A percentile compares a stretch with the other conserved stretches of the same genome.
phyloP scores from a whole-genome alignment of 2,329 filamentous ascomycete species.

The Scedosporium dehoogii region DNA sequence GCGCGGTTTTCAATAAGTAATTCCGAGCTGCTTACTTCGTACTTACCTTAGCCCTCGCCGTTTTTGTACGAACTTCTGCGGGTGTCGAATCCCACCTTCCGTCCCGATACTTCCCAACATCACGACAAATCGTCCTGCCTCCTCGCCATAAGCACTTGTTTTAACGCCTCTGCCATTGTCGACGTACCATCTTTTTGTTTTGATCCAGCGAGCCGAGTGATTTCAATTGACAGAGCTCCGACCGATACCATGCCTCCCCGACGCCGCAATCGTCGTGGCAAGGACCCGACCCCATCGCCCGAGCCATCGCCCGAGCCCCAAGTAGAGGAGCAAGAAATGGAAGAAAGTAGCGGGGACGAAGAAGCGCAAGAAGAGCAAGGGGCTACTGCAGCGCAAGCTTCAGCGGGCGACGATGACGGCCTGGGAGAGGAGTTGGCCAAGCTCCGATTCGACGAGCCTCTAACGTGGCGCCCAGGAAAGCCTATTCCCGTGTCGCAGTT shows the following conservation, averaged over 20 bases:
- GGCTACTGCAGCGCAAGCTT: slow-evolving; percentile 9
- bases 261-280: slow-evolving; percentile 66
- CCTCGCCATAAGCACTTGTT: too few species aligned
- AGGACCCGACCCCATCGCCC: slow-evolving; percentile 54
- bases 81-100: neutral
- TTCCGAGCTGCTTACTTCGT: neutral
- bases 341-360: slow-evolving; percentile 2
- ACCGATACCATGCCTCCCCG: slow-evolving; percentile 43
- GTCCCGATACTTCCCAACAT: neutral
- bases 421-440: slow-evolving; percentile 19
- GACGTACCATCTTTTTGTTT: neutral
- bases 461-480: slow-evolving; percentile 88
- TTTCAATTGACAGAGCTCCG: neutral
- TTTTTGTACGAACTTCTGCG: neutral
- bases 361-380: slow-evolving; percentile 9
- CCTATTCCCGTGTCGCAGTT: slow-evolving; percentile 78
- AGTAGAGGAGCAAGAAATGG: slow-evolving; percentile 7
- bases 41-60: neutral
- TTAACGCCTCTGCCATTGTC: neutral
- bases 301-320: slow-evolving; percentile 6
- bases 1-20: neutral
- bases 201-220: neutral
- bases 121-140: neutral
- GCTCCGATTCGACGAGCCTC: slow-evolving; percentile 72
- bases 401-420: neutral